These are phyloP conservation scores for Globisporangium acanthophoron DNA, from an alignment of 352 stramenopile species.

Conservation along the genomic window DNA sequence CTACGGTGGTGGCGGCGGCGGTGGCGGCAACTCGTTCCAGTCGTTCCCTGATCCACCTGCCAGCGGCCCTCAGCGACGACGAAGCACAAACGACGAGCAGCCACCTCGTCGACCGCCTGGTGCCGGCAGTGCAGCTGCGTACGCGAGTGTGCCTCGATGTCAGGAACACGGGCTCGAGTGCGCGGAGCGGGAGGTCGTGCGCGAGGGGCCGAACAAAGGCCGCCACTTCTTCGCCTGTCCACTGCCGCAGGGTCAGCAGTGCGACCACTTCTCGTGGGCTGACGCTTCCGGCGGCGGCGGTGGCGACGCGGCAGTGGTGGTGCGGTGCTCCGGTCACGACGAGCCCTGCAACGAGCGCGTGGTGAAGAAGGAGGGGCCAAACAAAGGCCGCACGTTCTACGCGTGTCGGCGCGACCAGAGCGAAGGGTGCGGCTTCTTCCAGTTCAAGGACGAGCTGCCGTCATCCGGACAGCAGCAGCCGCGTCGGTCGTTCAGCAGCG, in stretches of 20 bases:
- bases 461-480: neutral
- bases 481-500: too few species aligned
- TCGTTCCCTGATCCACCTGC: neutral
- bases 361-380: slow-evolving; percentile 55
- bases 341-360: slow-evolving; percentile 62
- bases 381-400: slow-evolving; percentile 67
- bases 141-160: slow-evolving; percentile 25
- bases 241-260: slow-evolving; percentile 79
- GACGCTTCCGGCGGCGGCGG: neutral
- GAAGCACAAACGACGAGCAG: slow-evolving; percentile 6
- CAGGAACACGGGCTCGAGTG: slow-evolving; percentile 42
- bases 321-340: slow-evolving; percentile 51
- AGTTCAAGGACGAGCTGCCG: slow-evolving; percentile 64
- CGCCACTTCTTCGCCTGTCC: slow-evolving; percentile 90
- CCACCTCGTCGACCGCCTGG: neutral
- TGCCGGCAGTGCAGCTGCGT: neutral
- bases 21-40: neutral
- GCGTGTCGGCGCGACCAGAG: slow-evolving; percentile 40
- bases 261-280: slow-evolving; percentile 91
- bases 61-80: neutral
- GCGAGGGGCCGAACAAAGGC: slow-evolving; percentile 87
- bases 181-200: slow-evolving; percentile 43
- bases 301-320: neutral
- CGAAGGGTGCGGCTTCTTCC: slow-evolving; percentile 66
- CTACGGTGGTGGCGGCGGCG: neutral